Conservation (phyloP, 2,329 filamentous ascomycete species). For the Huntiella moniliformis region DNA sequence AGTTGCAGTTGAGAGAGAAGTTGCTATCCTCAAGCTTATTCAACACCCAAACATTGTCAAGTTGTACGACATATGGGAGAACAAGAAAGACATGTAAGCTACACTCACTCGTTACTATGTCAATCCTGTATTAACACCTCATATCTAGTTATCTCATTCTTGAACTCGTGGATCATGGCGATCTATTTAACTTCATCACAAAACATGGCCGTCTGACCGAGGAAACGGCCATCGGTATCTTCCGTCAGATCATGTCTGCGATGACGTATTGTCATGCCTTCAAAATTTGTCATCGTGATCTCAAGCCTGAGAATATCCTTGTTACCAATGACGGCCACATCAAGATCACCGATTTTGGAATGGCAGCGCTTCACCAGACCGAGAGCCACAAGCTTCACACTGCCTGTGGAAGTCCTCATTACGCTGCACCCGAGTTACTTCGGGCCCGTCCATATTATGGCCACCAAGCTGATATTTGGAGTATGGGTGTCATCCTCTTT, state of each 20-base stretch:
- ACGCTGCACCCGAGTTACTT: constrained; percentile 84
- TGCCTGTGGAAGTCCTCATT: constrained; percentile 90
- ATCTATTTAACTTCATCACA: constrained; percentile 77
- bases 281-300: constrained; percentile 86
- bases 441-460: constrained; percentile 61
- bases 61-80: constrained; percentile 95
- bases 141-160: constrained; percentile 68
- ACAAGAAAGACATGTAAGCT: constrained; percentile 75
- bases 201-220: constrained; percentile 55
- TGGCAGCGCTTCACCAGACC: constrained; percentile 80
- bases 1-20: constrained; percentile 79
- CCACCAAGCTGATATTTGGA: constrained; percentile 84
- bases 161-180: constrained; percentile 64
- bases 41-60: constrained; percentile 90
- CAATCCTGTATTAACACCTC: background rate
- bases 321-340: constrained; percentile 57
- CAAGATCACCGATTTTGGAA: constrained; percentile 94
- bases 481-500: constrained; percentile 74
- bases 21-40: constrained; percentile 91
- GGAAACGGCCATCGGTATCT: constrained; percentile 63
- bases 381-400: constrained; percentile 63
- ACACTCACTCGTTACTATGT: background rate
- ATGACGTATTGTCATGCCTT: constrained; percentile 85
- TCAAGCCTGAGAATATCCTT: constrained; percentile 95
- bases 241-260: constrained; percentile 83